Evolutionary conservation across 306 rosid species (phyloP).

Genomic region (Malus asiatica): DNA sequence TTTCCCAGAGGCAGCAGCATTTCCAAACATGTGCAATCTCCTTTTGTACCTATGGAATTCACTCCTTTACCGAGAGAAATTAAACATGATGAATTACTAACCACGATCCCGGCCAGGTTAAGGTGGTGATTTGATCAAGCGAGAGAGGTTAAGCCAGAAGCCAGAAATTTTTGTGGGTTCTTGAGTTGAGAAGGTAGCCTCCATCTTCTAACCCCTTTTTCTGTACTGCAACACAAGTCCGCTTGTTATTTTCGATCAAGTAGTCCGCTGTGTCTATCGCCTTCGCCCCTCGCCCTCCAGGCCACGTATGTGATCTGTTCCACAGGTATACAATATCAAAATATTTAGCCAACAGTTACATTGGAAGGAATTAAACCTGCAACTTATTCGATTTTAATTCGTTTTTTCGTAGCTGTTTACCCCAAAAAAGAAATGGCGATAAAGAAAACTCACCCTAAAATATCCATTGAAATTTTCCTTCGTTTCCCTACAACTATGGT

Average conservation of each 20-base stretch:
- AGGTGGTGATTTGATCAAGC: no score
- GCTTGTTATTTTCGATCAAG: conserved; percentile 64
- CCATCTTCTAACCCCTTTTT: conserved; percentile 57
- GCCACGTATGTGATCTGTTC: conserved; percentile 28
- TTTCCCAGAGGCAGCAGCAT: neutral
- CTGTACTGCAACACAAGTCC: conserved; percentile 72
- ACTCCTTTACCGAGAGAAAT: neutral
- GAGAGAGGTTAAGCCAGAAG: conserved; percentile 45
- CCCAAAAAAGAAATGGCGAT: no score
- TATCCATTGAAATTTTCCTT: conserved; percentile 46
- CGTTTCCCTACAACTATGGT: conserved; percentile 57
- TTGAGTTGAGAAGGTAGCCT: conserved; percentile 69
- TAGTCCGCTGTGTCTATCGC: conserved; percentile 60
- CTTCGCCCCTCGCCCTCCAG: conserved; percentile 4
- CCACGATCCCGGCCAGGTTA: neutral
- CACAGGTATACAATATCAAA: neutral
- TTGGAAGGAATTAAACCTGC: neutral
- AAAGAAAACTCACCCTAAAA: conserved; percentile 45
- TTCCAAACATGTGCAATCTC: neutral
- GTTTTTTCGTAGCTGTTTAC: no score
- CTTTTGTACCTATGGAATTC: neutral
- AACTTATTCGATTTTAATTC: neutral
- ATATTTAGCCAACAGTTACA: neutral
- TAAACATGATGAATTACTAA: neutral
- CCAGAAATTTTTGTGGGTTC: conserved; percentile 79